Evolutionary conservation across 495 filamentous ascomycete species (phyloP), one percentile per base, ranked within the genome.

Genomic region (Aspergillus incahuasiensis): DNA sequence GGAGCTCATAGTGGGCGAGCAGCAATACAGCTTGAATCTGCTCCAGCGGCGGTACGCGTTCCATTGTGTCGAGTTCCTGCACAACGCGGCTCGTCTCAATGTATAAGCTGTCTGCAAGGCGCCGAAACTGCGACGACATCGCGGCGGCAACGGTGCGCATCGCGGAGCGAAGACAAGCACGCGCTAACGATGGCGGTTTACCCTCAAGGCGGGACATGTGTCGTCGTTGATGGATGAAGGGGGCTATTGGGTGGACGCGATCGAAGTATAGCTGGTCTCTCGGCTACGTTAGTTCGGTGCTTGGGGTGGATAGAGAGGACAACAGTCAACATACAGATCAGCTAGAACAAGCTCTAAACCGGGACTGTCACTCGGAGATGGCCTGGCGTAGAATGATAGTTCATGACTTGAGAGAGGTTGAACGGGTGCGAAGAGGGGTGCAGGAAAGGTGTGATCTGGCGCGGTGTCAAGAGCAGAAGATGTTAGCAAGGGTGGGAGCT

Each of bases 191-290:
- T 38, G 61, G 62, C 13, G 42, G 34, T 13, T 21, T 53, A 0
- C 38, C 18, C 25, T 59, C 58, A 12, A 57, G 30, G 62, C 62
- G 65, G 24, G 59, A 51, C 18, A 62, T 13, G 38, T 67, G 66
- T 3, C 66, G 63, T 9, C 60, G 40, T 22, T 62, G 62, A 34
- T 73, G 60, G 18, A 71, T 43, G 19, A 73, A 70, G 1, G 63
- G 68, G 0, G 63, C 54, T 1, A 61, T 67, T 3, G 44, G 48
- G 32, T 73, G 65, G 4, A 68, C 63, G 12, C 70, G 58, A 49
- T 73, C 70, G 19, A 73, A 61, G 38, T 70, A 71, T 11, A 73
- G 58, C 39, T 73, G 70, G 58, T 71, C 59, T 45, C 70, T 73
- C 43, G 43, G 43, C n/a, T 28, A 6, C 15, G 13, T 46, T 46